Base-by-base conservation (phyloP, 176 grass and related monocot genomes). In the Microstegium vimineum region DNA sequence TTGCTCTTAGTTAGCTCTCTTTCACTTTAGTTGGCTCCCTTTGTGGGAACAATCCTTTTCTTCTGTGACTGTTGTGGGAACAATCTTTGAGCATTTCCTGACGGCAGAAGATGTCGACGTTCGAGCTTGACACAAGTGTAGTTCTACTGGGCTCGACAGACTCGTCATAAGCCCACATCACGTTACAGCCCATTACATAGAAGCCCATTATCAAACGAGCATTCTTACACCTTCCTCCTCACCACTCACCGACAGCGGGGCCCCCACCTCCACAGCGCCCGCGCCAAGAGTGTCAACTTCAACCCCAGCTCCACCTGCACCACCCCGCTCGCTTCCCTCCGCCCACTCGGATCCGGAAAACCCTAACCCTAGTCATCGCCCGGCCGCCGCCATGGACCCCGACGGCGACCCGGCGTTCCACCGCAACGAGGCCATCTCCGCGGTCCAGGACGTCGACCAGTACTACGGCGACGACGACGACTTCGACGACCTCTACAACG, bases 381-480 rank as follows among this genome's bases (percentile, higher is more conserved):
- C 42, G 56, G 22, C 33, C 12, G 35, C 64, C 27, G 47, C 63
- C 46, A 95, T 95, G 93, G 93, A 92, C 40, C 34, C 87, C 20
- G 86, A 89, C 46, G 88, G 81, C 73, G 88, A 82, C 68, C 75
- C 74, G 4, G 76, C 77, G 17, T 93, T 97, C 84, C 91, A 87
- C 83, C 86, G 84, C 2, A 81, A 26, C 85, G 94, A 97, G 82
- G 81, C 86, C 69, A 94, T 94, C 71, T 94, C 92, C 59, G 86
- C 92, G 28, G 92, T 91, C 8, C 86, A 92, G 73, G 89, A 94
- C 57, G 87, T 90, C 40, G 92, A 94, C 76, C 94, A 92, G 86
- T 97, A 85, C 83, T 97, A 93, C 47, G 95, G 86, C 8, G 87
- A 97, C 56, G 95, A 97, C 38, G 95, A 94, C 46, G 94, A 97